These are phyloP conservation scores for Colletotrichum brevisporum DNA, from an alignment of 2,329 filamentous ascomycete genomes.

Conservation along the genomic window DNA sequence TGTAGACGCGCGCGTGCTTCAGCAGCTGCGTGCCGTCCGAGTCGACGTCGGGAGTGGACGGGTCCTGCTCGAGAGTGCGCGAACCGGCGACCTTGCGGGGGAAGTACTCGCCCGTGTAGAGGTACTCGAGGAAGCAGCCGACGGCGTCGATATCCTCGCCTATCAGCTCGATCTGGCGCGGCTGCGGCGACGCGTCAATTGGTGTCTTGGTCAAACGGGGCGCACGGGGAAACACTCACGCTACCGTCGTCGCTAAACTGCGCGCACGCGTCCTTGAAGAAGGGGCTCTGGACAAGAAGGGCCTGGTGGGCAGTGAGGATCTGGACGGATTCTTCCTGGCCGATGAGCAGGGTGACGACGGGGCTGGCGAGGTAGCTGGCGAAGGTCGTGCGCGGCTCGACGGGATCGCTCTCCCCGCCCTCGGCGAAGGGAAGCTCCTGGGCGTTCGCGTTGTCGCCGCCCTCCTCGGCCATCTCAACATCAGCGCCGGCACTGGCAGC, in stretches of 20 bases:
- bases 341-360: constrained; percentile 77
- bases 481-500: constrained; percentile 51
- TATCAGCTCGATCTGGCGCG: constrained; percentile 77
- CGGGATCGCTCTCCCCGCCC: constrained; percentile 50
- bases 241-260: constrained; percentile 73
- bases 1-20: constrained; percentile 91
- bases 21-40: constrained; percentile 86
- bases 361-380: constrained; percentile 77
- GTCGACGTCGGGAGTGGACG: constrained; percentile 76
- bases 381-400: constrained; percentile 60
- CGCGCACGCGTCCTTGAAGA: constrained; percentile 75
- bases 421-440: constrained; percentile 56
- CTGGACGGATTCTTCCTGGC: constrained; percentile 70
- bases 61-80: constrained; percentile 78
- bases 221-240: constrained; percentile 60
- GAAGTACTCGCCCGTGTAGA: constrained; percentile 91
- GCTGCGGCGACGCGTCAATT: constrained; percentile 49
- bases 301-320: constrained; percentile 85
- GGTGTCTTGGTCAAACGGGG: no score
- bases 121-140: constrained; percentile 84
- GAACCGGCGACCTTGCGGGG: constrained; percentile 75
- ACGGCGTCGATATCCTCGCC: constrained; percentile 80
- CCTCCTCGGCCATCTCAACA: constrained; percentile 56
- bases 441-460: constrained; percentile 48
- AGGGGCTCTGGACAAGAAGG: constrained; percentile 81